phyloP scores from a whole-genome alignment of 139 green algal species.

The Bryopsis sp. region DNA sequence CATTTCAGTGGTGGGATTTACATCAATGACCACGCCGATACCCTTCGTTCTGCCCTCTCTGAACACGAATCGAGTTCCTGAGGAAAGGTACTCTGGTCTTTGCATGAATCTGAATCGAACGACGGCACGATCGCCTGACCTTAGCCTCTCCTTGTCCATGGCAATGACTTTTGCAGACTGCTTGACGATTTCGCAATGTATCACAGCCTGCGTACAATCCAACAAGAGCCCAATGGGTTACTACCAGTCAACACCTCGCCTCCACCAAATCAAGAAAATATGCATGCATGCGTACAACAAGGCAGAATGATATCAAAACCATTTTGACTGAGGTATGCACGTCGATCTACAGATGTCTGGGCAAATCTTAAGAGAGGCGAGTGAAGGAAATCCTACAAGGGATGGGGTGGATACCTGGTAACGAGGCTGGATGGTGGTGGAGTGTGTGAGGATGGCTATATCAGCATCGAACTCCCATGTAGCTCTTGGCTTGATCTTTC shows the following conservation, averaged over 20 bases:
- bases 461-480: constrained; percentile 84
- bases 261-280: no score
- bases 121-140: constrained; percentile 63
- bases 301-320: no score
- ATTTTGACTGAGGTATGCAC: no score
- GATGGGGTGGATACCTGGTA: constrained; percentile 48
- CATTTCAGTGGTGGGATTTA: constrained; percentile 14
- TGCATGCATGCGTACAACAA: no score
- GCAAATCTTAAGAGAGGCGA: no score
- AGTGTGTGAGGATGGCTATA: constrained; percentile 85
- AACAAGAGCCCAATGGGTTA: not conserved
- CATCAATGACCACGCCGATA: constrained; percentile 10
- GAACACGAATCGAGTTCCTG: constrained; percentile 80
- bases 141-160: constrained; percentile 75
- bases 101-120: constrained; percentile 86
- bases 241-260: no score
- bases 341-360: no score
- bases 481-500: constrained; percentile 47
- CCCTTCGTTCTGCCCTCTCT: constrained; percentile 83
- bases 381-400: no score
- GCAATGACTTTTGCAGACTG: constrained; percentile 69
- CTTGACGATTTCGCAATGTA: constrained; percentile 82
- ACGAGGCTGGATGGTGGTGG: constrained; percentile 80
- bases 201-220: constrained; percentile 50
- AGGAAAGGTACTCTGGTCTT: constrained; percentile 71